These are phyloP conservation scores for Leccinum disarticulatum DNA, from an alignment of 768 basidiomycete genomes.

Conservation along the genomic window DNA sequence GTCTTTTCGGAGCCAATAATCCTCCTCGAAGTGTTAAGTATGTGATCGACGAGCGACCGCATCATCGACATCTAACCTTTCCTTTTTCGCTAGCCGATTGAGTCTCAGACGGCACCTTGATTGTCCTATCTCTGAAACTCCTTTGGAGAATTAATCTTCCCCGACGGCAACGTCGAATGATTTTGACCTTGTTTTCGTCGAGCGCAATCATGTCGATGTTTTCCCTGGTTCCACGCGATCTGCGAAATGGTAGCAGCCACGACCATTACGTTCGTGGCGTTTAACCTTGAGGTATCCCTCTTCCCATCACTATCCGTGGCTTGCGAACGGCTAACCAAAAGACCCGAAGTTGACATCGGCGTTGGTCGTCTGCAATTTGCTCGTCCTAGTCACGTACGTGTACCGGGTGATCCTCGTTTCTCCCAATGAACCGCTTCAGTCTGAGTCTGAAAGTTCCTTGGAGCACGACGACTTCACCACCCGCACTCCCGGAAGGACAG, in stretches of 20 bases:
- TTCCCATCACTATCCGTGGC: neutral
- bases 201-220: constrained; percentile 9
- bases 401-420: constrained; percentile 6
- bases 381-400: constrained; percentile 12
- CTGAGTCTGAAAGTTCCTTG: neutral
- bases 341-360: neutral
- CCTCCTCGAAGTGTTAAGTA: neutral
- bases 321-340: neutral
- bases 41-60: neutral
- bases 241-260: neutral
- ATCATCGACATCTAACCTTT: neutral
- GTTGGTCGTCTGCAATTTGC: constrained; percentile 15
- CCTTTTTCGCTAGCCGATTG: neutral
- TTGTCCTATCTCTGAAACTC: constrained; percentile 1
- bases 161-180: constrained; percentile 15
- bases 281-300: neutral
- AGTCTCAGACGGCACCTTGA: neutral
- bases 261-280: neutral
- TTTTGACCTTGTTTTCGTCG: constrained; percentile 13
- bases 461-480: constrained; percentile 16
- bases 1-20: neutral
- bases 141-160: constrained; percentile 19
- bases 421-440: neutral
- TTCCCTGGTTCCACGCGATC: neutral
- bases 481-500: neutral